Evolutionary conservation across 2,329 filamentous ascomycete species (phyloP).

Genomic region (Nemania serpens): DNA sequence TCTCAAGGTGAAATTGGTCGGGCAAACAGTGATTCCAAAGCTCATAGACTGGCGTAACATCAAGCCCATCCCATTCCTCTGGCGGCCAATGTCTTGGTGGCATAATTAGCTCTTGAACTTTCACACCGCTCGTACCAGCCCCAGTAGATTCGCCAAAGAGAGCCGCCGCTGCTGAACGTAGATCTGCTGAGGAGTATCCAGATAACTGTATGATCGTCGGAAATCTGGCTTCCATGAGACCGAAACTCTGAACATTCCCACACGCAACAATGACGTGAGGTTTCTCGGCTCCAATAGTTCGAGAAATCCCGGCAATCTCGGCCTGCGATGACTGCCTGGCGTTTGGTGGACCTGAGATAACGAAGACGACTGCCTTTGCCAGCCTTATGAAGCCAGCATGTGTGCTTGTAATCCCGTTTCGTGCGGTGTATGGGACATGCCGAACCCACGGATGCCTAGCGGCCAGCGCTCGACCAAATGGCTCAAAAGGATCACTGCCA

Average conservation of each 20-base stretch:
- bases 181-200: slow-evolving; percentile 52
- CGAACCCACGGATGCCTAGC: slow-evolving; percentile 64
- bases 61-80: slow-evolving; percentile 43
- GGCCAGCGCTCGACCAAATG: slow-evolving; percentile 67
- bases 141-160: slow-evolving; percentile 51
- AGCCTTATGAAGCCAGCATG: slow-evolving; percentile 66
- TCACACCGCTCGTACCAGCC: slow-evolving; percentile 29
- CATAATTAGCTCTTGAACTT: slow-evolving; percentile 40
- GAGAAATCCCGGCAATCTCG: slow-evolving; percentile 53
- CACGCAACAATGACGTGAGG: slow-evolving; percentile 60
- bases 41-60: slow-evolving; percentile 46
- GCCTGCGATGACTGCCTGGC: slow-evolving; percentile 57
- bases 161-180: slow-evolving; percentile 56
- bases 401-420: slow-evolving; percentile 64
- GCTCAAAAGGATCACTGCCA: slow-evolving; percentile 71
- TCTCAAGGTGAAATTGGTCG: slow-evolving; percentile 52
- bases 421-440: slow-evolving; percentile 72
- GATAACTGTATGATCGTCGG: slow-evolving; percentile 57
- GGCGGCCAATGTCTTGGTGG: slow-evolving; percentile 48
- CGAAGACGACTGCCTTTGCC: slow-evolving; percentile 64
- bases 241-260: slow-evolving; percentile 49
- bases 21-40: slow-evolving; percentile 55
- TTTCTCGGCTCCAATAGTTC: slow-evolving; percentile 51
- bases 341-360: slow-evolving; percentile 57
- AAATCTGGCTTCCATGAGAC: slow-evolving; percentile 48